Evolutionary conservation across 129 eudicot genomes (phyloP), one percentile per base, ranked within the genome.

Genomic region (Ambrosia artemisiifolia): DNA sequence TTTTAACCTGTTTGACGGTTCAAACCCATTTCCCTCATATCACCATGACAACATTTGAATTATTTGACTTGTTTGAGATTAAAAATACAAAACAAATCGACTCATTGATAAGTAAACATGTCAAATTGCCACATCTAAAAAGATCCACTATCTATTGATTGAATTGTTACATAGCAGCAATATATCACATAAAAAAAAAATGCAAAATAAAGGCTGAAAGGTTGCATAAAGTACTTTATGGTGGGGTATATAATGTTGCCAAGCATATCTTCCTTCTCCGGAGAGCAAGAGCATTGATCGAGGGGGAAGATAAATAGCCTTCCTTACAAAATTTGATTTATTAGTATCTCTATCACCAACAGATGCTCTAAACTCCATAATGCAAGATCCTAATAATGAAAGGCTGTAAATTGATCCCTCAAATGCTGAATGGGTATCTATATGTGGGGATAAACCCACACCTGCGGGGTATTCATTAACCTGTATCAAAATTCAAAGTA

Each of bases 381-480:
- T 86, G 83, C 99, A 94, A 55, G 99, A 86, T n/a, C 99, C 99
- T 14, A 93, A 86, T 77, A 94, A 79, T 51, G 99, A 94, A 80
- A 94, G 96, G 83, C 99, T 94, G 79, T 88, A 94, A 68, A 94
- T 94, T 51, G 82, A 83, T 14, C 85, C 96, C 63, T 88, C 97
- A 80, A 94, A 94, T 55, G 99, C 99, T 46, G 99, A 94, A 85
- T 90, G 99, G 53, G 99, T 94, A 83, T 94, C 99, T 71, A 94
- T 84, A 69, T 94, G 99, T 6, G 99, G 99, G 30, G 99, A 90
- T 79, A 94, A 76, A 16, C 99, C 99, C 50, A 94, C 99, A 16
- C 99, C 99, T 46, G 87, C n/a, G 6, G 99, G 97, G 63, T 94
- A 94, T 78, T 94, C 99, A 80, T 94, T 94, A 57, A 94, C 94